Percentiles rank a stretch among this genome's conserved stretches.
Conservation (phyloP, 257 asterid genomes). For the Voacanga thouarsii region DNA sequence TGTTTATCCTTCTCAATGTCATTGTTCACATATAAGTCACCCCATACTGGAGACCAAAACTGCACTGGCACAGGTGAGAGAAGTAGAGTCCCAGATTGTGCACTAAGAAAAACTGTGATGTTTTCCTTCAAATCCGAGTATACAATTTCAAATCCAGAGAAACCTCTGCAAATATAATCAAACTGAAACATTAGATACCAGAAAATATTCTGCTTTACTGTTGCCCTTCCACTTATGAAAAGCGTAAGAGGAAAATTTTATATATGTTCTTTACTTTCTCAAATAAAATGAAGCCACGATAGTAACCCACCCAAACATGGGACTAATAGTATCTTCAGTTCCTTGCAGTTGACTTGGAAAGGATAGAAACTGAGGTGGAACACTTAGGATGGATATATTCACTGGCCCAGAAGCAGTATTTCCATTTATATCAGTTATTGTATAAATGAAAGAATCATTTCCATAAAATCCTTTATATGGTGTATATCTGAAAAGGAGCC, state of each 20-base stretch:
- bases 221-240: neutral
- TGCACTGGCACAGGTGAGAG: slow-evolving; percentile 64
- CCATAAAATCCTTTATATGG: slow-evolving; percentile 74
- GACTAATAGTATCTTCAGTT: slow-evolving; percentile 66
- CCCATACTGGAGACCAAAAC: slow-evolving; percentile 61
- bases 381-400: slow-evolving; percentile 55
- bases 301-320: slow-evolving; percentile 62
- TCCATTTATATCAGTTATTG: slow-evolving; percentile 60
- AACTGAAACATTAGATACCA: neutral
- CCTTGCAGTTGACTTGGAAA: slow-evolving; percentile 65
- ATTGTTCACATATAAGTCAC: slow-evolving; percentile 33
- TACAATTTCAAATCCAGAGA: slow-evolving; percentile 62
- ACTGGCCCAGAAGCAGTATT: slow-evolving; percentile 72
- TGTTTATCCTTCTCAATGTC: slow-evolving; percentile 31
- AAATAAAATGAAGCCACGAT: neutral
- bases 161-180: slow-evolving; percentile 58
- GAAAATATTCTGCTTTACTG: neutral
- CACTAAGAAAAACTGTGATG: slow-evolving; percentile 52
- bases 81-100: slow-evolving; percentile 51
- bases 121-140: slow-evolving; percentile 66
- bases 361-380: slow-evolving; percentile 74
- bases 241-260: neutral
- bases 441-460: slow-evolving; percentile 65
- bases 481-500: slow-evolving; percentile 63
- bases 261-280: neutral